Evolutionary conservation across 768 basidiomycete genomes (phyloP), one percentile per base, ranked within the genome.

Genomic region (Fomitopsis pulvina): DNA sequence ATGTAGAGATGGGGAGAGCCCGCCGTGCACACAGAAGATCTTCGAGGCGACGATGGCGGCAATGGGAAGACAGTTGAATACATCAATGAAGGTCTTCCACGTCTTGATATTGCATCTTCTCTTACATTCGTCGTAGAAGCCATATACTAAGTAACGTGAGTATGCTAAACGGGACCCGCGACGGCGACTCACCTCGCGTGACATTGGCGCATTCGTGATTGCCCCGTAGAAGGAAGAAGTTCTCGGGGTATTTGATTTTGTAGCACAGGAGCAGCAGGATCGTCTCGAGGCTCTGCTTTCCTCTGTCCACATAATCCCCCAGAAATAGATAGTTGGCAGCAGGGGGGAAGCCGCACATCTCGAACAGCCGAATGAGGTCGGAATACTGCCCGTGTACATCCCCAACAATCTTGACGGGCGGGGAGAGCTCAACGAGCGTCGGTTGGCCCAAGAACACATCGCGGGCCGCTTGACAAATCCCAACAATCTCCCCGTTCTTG

Each of bases 131-230:
- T 98, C 96, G 68, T 99, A 99, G 72, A 99, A 99, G 24, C 96
- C 96, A 62, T 99, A 99, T 20, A 98, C 96, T 97, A 63, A 28
- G 18, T 42, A 27, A 29, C 16, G n/a, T 21, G 20, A 28, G 25
- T 46, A 43, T 52, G 53, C 50, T 28, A 30, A 45, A 34, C 39
- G 32, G 40, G 42, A 41, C 21, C 48, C 12, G 47, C 18, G 25
- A 42, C 26, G 18, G 41, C 32, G 42, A 68, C 87, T 56, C 54
- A 93, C 94, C 95, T 83, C 96, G 77, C 48, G 96, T 99, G 47
- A 99, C 96, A 63, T 98, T 98, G 41, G 96, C 96, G 64, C 95
- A 97, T 73, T 99, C 96, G 67, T 99, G 96, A 67, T 99, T 99
- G 38, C 96, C 96, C 62, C 96, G 80, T 47, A 99, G 71, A 32